Base-by-base conservation (phyloP, 1,139 yeast genomes). In the Suhomyces bolitotheri region DNA sequence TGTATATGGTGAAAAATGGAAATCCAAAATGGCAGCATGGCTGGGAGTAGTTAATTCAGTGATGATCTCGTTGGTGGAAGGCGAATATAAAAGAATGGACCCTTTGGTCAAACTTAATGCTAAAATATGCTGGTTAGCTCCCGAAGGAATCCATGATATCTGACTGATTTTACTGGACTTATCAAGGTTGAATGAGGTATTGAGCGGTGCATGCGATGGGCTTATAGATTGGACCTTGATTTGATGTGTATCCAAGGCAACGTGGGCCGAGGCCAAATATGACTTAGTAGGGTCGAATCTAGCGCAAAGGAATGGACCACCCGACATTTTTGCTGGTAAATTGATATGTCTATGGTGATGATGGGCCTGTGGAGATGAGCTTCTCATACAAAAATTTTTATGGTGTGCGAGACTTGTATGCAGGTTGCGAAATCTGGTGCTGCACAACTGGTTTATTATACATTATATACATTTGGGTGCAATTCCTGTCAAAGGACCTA, bases 221-320 rank as follows among this genome's bases (percentile, higher is more conserved):
- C 54, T 51, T 6, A 77, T 61, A 6, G 85, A 71, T 48, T 76
- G 82, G 3, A 86, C 85, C 45, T 82, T 73, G 31, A 89, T 64
- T 49, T 81, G 80, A 53, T 86, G 92, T 7, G 80, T 70, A 54
- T 88, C 95, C 43, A 89, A 70, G 3, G 89, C 82, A 26, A 80
- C 76, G 16, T 78, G 64, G 1, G 80, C 89, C 32, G 80, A 75
- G 13, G 95, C 94, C 49, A 81, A 71, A 50, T 72, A 72, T 29
- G 73, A 66, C 16, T 82, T 80, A 1, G 74, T 58, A 9, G 79
- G 70, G 59, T 81, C 85, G 55, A 78, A 81, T 33, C 54, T 54
- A 21, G 76, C 60, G 29, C 56, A 51, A 31, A 66, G 49, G 28
- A 67, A 44, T 9, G 60, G 56, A 21, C 54, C 50, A 11, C 46